Evolutionary conservation across 176 grass and related monocot genomes (phyloP), one percentile per base, ranked within the genome.

Genomic region (Sorghum bicolor): DNA sequence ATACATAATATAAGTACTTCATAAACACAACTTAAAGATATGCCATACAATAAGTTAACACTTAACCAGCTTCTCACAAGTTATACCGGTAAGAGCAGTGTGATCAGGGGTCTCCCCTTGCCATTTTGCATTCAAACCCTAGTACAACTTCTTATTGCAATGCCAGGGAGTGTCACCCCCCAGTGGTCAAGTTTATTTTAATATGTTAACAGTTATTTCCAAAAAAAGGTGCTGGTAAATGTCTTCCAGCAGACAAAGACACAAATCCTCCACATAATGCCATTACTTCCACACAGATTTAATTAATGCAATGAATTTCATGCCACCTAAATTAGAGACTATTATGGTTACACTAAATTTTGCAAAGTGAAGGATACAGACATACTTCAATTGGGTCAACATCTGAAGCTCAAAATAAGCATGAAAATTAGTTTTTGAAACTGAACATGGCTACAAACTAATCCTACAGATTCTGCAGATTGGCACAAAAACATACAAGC

Each of bases 321-420:
- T 85, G 67, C 82, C 67, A 87, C 48, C 90, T 82, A 88, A 84
- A 85, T 91, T 79, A 85, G 86, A 85, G 37, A 85, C 29, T 78
- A 45, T 82, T 75, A 48, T 43, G 17, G 24, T 85, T 82, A 85
- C 64, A 24, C 72, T 88, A 79, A 72, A 88, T 68, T 30, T 82
- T 91, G 77, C 66, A 61, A 85, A 85, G 32, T 45, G 78, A 57
- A 25, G 58, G 58, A 62, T 85, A 86, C 72, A 81, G 13, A 87
- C 70, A 70, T 38, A 72, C 61, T 55, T 85, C 34, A 39, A 74
- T 75, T 52, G 43, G 38, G 50, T 34, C 45, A 8, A 69, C 20
- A 78, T 60, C 83, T 52, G 28, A 88, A 67, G 73, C 67, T 88
- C 25, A 22, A 76, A 24, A 72, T 37, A 62, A 78, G 43, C 65